Evolutionary conservation across 2,329 filamentous ascomycete species (phyloP).

Genomic region (Fusarium napiforme): DNA sequence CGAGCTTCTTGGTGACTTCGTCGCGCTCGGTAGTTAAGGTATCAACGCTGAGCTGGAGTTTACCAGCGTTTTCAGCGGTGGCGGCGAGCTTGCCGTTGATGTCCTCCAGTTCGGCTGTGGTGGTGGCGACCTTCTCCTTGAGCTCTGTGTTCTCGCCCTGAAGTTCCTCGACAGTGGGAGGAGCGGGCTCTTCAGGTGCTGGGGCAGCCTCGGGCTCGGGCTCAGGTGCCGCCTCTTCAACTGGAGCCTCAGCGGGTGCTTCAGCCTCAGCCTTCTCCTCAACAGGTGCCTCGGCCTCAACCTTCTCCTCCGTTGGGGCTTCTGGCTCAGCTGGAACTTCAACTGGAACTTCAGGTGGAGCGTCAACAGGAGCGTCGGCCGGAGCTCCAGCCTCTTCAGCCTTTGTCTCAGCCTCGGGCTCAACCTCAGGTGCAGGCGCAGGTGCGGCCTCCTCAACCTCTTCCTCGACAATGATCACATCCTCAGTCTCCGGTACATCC

Average conservation of each 20-base stretch:
- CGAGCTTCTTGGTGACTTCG: slow-evolving; percentile 40
- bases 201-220: slow-evolving; percentile 13
- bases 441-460: background rate
- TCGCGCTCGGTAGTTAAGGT: slow-evolving; percentile 30
- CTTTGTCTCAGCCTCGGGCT: background rate
- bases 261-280: background rate
- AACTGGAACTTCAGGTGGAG: background rate
- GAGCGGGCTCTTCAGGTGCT: background rate
- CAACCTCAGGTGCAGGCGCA: background rate
- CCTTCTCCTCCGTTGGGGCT: background rate
- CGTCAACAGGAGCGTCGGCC: slow-evolving; percentile 1
- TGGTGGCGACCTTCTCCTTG: slow-evolving; percentile 29
- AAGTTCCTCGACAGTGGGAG: slow-evolving; percentile 6
- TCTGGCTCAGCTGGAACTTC: slow-evolving; percentile 2
- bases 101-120: slow-evolving; percentile 19
- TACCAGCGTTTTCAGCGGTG: slow-evolving; percentile 29
- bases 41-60: slow-evolving; percentile 30
- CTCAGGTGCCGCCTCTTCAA: slow-evolving; percentile 15
- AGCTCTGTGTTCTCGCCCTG: slow-evolving; percentile 34
- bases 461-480: slow-evolving; percentile 13
- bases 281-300: background rate
- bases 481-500: slow-evolving; percentile 20
- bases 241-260: background rate
- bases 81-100: slow-evolving; percentile 27
- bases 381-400: background rate